Evolutionary conservation across 495 filamentous ascomycete species (phyloP), one percentile per base, ranked within the genome.

Genomic region (Trichoderma erinaceum): DNA sequence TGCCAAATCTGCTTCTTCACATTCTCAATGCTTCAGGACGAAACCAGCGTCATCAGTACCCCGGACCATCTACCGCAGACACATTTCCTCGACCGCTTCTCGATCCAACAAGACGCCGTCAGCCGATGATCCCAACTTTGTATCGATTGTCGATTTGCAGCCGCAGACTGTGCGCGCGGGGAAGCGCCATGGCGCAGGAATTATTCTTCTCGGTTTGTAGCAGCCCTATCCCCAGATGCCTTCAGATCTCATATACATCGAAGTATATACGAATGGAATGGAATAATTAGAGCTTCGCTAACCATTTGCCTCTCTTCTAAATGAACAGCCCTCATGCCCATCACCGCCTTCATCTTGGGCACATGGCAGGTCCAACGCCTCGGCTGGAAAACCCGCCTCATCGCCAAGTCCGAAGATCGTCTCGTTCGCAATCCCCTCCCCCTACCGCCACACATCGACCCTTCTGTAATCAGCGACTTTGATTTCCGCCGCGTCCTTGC

Each of bases 351-450:
- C 77, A 81, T 81, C 70, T 88, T 99, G 43, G 95, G 95, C 48
- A 91, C 89, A 52, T 99, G 95, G 95, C 95, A 99, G 74, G 89
- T 99, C n/a, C 84, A 96, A 73, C 92, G 95, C 3, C 86, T 99
- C 18, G 84, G 86, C 44, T 94, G 93, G 92, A 99, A 99, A 76
- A 93, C 93, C 11, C 89, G 93, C 48, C 80, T 98, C 18, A 88
- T 99, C 68, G 92, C 93, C 65, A 89, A 86, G 70, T 91, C 88
- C 79, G 93, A 97, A 80, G 92, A 97, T 80, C 90, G 94, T 0
- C 84, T 99, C 43, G 83, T 96, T 35, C 89, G 87, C 27, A 82
- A 87, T n/a, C 96, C 95, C 1, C 85, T 99, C 0, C 95, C 96
- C 0, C 79, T 99, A 1, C 95, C 95, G 0, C 88, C 91, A 0